Percentiles rank a stretch among this genome's conserved stretches.
Evolutionary conservation across 495 filamentous ascomycete genomes (phyloP).

Genomic region (Penicillium robsamsonii): DNA sequence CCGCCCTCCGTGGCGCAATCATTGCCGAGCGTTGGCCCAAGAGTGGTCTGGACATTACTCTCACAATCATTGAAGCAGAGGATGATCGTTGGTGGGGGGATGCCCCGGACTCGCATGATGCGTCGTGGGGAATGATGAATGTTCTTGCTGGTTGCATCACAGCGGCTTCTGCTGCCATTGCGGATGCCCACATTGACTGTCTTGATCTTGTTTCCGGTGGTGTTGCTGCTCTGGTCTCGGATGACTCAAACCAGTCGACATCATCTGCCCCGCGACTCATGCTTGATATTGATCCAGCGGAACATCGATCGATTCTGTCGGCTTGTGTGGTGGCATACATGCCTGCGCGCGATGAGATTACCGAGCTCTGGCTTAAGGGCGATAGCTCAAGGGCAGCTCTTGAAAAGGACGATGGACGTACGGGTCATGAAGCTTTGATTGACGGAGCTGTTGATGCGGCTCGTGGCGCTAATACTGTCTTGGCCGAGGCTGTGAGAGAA

Average conservation of each 20-base stretch:
- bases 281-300: slow-evolving; percentile 79
- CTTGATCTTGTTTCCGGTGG: slow-evolving; percentile 88
- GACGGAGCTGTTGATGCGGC: slow-evolving; percentile 66
- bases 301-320: slow-evolving; percentile 67
- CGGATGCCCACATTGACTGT: slow-evolving; percentile 94
- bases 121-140: slow-evolving; percentile 79
- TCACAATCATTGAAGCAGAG: slow-evolving; percentile 92
- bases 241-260: slow-evolving; percentile 35
- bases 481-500: slow-evolving; percentile 58
- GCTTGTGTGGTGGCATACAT: slow-evolving; percentile 91
- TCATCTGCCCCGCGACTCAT: slow-evolving; percentile 53
- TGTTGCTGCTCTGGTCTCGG: slow-evolving; percentile 73
- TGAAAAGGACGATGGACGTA: slow-evolving; percentile 27
- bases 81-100: slow-evolving; percentile 64
- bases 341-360: slow-evolving; percentile 83
- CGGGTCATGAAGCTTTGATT: slow-evolving; percentile 52
- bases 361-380: slow-evolving; percentile 91
- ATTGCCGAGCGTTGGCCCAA: slow-evolving; percentile 96
- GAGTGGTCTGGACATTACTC: slow-evolving; percentile 86
- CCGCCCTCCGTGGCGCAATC: slow-evolving; percentile 81
- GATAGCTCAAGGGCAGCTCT: slow-evolving; percentile 47
- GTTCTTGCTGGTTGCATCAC: slow-evolving; percentile 90
- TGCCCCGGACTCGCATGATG: slow-evolving; percentile 44
- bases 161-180: slow-evolving; percentile 90
- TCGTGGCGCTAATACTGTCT: slow-evolving; percentile 54